Percentiles rank a stretch among this genome's conserved stretches.
phyloP scores from a whole-genome alignment of 306 rosid genomes.

The Trichosanthes truncata region DNA sequence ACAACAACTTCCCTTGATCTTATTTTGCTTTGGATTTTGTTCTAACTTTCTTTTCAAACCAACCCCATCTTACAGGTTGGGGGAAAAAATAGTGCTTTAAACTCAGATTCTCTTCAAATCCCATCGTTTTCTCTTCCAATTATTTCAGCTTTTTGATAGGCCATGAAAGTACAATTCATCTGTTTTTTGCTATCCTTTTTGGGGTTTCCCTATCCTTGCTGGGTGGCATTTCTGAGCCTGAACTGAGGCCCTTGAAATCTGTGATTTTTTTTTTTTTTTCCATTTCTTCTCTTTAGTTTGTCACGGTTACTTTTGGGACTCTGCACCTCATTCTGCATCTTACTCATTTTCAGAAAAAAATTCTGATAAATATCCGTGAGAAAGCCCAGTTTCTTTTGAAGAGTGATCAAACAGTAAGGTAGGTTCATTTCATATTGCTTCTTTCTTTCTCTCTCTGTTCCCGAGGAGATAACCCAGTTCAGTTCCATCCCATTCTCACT shows the following conservation, averaged over 20 bases:
- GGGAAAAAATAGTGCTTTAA: not conserved
- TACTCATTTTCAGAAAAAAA: slow-evolving; percentile 26
- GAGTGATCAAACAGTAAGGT: slow-evolving; percentile 40
- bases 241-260: slow-evolving; percentile 31
- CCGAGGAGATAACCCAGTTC: slow-evolving; percentile 21
- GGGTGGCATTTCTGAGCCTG: slow-evolving; percentile 26
- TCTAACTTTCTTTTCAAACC: slow-evolving; percentile 16
- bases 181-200: slow-evolving; percentile 29
- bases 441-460: slow-evolving; percentile 33
- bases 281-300: not conserved
- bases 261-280: slow-evolving; percentile 33
- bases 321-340: slow-evolving; percentile 16
- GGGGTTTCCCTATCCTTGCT: slow-evolving; percentile 14
- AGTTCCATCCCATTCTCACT: slow-evolving; percentile 6
- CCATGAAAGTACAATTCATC: slow-evolving; percentile 3
- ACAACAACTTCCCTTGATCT: slow-evolving; percentile 5
- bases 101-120: slow-evolving; percentile 36
- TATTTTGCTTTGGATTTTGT: not conserved
- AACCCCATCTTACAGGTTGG: slow-evolving; percentile 7
- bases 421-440: slow-evolving; percentile 71
- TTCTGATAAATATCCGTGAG: slow-evolving; percentile 10
- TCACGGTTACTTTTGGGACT: slow-evolving; percentile 28
- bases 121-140: slow-evolving; percentile 29
- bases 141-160: slow-evolving; percentile 13
- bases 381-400: slow-evolving; percentile 22